Evolutionary conservation across 2,329 filamentous ascomycete species (phyloP).

Genomic region (Chrysosporium keratinophilum): DNA sequence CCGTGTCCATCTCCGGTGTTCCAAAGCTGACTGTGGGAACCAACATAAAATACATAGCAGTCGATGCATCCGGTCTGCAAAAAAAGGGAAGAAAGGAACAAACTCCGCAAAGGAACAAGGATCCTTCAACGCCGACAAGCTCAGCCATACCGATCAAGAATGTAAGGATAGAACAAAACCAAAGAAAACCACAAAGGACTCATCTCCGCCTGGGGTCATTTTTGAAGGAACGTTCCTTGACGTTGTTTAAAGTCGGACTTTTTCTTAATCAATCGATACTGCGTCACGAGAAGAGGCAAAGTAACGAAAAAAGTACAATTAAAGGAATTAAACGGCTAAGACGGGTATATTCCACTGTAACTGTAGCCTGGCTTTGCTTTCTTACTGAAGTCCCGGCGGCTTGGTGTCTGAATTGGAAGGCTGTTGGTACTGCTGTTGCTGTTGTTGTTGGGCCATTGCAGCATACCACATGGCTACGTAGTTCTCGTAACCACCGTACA

Average conservation of each 20-base stretch:
- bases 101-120: neutral
- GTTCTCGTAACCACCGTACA: constrained; percentile 72
- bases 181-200: neutral
- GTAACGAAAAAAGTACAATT: neutral
- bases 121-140: neutral
- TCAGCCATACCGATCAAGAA: constrained; percentile 1
- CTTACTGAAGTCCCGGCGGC: constrained; percentile 18
- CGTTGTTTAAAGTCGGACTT: neutral
- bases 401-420: constrained; percentile 18
- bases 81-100: too few relatives aligned
- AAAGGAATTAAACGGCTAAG: neutral
- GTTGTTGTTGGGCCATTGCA: constrained; percentile 49
- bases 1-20: neutral
- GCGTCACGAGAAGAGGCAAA: neutral
- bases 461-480: constrained; percentile 76
- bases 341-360: neutral
- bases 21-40: neutral
- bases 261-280: neutral
- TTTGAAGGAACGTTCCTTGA: neutral
- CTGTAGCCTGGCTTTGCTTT: too few relatives aligned
- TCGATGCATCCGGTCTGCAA: neutral
- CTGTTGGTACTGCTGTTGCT: constrained; percentile 20
- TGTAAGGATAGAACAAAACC: neutral
- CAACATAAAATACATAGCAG: constrained; percentile 1
- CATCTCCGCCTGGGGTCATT: neutral